Base-by-base conservation (phyloP, 176 grass and related monocot species). In the Musa beccarii region DNA sequence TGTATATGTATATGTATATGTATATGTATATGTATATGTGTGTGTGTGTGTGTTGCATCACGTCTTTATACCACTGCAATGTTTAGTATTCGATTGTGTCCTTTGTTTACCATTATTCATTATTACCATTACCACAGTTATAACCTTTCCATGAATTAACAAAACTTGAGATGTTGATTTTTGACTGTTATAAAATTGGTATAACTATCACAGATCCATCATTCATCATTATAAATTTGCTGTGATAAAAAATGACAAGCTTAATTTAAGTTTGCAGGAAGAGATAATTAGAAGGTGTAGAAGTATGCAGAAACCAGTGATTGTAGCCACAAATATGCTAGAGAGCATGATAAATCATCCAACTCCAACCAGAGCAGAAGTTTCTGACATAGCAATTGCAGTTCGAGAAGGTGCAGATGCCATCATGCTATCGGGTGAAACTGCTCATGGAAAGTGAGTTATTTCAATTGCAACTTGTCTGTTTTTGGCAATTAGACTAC, bases 281-380 rank as follows among this genome's bases (percentile, higher is more conserved):
- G 91, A 99, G 54, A 99, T 99, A 71, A 83, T 99, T 52, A 91
- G 78, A 76, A 99, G 64, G 71, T 99, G 95, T 74, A 86, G 88
- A 66, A 92, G 86, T 78, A 89, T 94, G 95, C 80, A 94, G 80
- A 99, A 99, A 83, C 88, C 95, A 64, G 88, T 99, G 26, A 94
- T 99, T 87, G 95, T 99, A 2, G 95, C 95, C 8, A 99, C 95
- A 82, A 99, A 99, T 81, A 99, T 99, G 95, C 76, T 99, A 71
- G 95, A 99, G 72, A 99, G 95, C 85, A 99, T 99, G 95, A 99
- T 99, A 80, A 76, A 84, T 62, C 95, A 99, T 91, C 95, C 95
- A 69, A 99, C 91, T 74, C 95, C 95, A 59, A 99, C 95, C 26
- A 94, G 95, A 72, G 91, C 95, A 12, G 95, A 99, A 79, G 95